Evolutionary conservation across 73 alveolate genomes (phyloP).

Genomic region (Tetrahymena elliotti): DNA sequence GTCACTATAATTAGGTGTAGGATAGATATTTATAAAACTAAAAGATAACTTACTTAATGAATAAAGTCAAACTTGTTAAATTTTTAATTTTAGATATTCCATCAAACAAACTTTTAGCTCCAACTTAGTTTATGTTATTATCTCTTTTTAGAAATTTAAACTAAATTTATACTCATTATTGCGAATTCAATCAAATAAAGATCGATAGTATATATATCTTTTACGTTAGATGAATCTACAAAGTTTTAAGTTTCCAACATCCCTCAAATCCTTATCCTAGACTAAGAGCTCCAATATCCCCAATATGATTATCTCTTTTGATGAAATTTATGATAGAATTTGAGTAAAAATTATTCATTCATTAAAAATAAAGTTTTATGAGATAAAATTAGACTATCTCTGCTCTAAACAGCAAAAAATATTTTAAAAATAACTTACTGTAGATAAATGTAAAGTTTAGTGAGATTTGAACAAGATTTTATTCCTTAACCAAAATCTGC

Average conservation of each 20-base stretch:
- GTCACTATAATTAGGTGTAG: not conserved
- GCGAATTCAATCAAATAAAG: no score
- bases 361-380: no score
- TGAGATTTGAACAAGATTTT: not conserved
- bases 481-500: not conserved
- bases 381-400: no score
- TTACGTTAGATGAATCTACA: not conserved
- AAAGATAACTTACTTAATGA: not conserved
- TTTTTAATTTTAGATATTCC: not conserved
- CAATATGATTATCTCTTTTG: not conserved
- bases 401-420: no score
- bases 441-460: no score
- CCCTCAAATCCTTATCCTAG: not conserved
- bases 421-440: not conserved
- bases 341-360: no score
- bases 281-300: not conserved
- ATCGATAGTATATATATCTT: no score
- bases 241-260: not conserved
- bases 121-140: not conserved
- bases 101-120: not conserved
- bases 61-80: not conserved
- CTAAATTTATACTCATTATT: no score
- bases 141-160: not conserved
- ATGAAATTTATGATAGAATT: no score
- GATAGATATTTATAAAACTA: no score